Evolutionary conservation across 2,329 filamentous ascomycete genomes (phyloP).

Genomic region (Paecilomyces dactylethromorphus): DNA sequence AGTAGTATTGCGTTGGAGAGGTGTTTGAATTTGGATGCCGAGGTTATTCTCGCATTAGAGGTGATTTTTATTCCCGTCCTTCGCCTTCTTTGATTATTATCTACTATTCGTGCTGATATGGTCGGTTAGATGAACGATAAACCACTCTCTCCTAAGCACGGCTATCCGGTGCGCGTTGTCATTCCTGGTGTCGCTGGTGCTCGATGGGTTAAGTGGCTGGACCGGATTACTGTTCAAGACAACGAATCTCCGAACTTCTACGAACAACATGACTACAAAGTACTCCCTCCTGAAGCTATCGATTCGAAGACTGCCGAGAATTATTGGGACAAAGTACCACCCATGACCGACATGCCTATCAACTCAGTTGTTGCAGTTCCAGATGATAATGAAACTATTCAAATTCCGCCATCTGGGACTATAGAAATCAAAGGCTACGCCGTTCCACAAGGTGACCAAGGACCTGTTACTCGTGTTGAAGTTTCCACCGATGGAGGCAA

Average conservation of each 20-base stretch:
- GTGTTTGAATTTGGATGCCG: slow-evolving; percentile 37
- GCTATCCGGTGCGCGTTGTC: slow-evolving; percentile 47
- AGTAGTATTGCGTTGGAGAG: slow-evolving; percentile 46
- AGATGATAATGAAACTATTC: slow-evolving; percentile 37
- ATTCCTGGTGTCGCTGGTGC: slow-evolving; percentile 50
- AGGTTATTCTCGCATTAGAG: slow-evolving; percentile 44
- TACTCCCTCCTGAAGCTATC: slow-evolving; percentile 47
- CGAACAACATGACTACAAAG: slow-evolving; percentile 54
- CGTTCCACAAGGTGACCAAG: slow-evolving; percentile 46
- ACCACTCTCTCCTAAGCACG: slow-evolving; percentile 43
- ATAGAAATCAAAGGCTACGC: slow-evolving; percentile 51
- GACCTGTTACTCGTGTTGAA: slow-evolving; percentile 49
- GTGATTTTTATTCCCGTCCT: slow-evolving; percentile 15
- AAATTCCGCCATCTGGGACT: slow-evolving; percentile 30
- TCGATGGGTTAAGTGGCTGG: slow-evolving; percentile 52
- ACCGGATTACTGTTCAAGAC: slow-evolving; percentile 45
- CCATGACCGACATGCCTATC: slow-evolving; percentile 51
- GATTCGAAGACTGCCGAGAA: slow-evolving; percentile 44
- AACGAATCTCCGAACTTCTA: slow-evolving; percentile 50
- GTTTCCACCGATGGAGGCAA: slow-evolving; percentile 45
- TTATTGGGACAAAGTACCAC: slow-evolving; percentile 46
- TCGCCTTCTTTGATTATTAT: not conserved
- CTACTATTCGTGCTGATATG: not conserved
- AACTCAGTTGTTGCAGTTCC: slow-evolving; percentile 51
- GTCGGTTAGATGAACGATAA: slow-evolving; percentile 42